Evolutionary conservation across 225 moss, liverwort and hornwort species (phyloP).

Genomic region (Ulota crispa): DNA sequence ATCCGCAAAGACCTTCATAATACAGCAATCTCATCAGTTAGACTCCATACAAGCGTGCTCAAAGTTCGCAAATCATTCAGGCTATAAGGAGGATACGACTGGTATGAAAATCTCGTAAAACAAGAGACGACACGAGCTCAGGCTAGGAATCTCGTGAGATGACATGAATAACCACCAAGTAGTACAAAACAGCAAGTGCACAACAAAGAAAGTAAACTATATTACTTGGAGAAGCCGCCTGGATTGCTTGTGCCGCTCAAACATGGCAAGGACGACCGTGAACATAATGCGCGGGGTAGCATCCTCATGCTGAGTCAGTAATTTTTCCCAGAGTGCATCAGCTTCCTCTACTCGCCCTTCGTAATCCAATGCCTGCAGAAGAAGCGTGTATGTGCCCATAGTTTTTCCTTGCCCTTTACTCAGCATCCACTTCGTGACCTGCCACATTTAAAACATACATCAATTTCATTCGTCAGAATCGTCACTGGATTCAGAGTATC

Average conservation of each 20-base stretch:
- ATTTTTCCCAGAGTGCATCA: conserved; percentile 72
- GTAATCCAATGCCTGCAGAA: conserved; percentile 75
- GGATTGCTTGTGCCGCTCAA: conserved; percentile 71
- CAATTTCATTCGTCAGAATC: not conserved
- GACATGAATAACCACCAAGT: not conserved
- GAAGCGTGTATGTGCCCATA: conserved; percentile 64
- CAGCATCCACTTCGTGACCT: conserved; percentile 97
- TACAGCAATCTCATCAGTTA: conserved; percentile 15
- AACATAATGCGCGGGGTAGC: conserved; percentile 83
- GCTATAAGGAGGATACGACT: conserved; percentile 1
- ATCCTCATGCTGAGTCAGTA: conserved; percentile 70
- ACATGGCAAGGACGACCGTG: conserved; percentile 75
- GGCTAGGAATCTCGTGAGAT: not conserved
- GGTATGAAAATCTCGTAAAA: not conserved
- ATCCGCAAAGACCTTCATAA: conserved; percentile 60
- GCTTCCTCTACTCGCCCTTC: conserved; percentile 97
- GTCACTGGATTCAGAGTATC: not conserved
- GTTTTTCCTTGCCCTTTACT: conserved; percentile 97
- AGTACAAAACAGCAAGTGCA: not conserved
- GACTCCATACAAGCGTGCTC: not conserved
- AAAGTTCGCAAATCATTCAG: not conserved
- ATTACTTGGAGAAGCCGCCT: conserved; percentile 81
- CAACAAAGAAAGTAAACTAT: not conserved
- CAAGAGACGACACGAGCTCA: not conserved
- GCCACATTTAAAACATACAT: conserved; percentile 7